Evolutionary conservation across 2,329 filamentous ascomycete species (phyloP), one percentile per base, ranked within the genome.

Genomic region (Ceratocystis cubensis): DNA sequence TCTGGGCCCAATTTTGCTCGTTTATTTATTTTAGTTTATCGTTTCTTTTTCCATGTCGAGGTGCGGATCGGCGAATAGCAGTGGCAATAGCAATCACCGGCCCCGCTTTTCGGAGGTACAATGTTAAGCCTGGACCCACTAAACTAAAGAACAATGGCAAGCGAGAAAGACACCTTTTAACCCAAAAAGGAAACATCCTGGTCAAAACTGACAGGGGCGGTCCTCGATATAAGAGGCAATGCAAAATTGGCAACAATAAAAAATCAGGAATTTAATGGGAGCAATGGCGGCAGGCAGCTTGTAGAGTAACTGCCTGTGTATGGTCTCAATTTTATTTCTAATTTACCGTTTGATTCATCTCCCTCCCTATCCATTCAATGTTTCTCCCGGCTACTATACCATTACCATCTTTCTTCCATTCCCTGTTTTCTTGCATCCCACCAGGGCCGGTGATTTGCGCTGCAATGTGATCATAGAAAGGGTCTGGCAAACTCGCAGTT

Each of bases 131-230:
- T 7, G 20, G 45, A 64, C 57, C 66, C 61, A 59, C 64, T 66
- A 53, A 66, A 61, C 20, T 33, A 20, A 15, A 66, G 66, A 66
- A 68, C 67, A 68, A 68, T 68, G 57, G 48, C 63, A 65, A 68
- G 66, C 48, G 63, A 65, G 63, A 41, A 56, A 33, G 41, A 56
- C 57, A 30, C 59, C 56, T 48, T 59, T 65, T 37, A 28, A 28
- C 59, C 45, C 45, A 65, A 48, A 28, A 20, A 22, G 45, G 17
- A 37, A 64, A 44, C 45, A 41, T 17, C 53, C 53, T 57, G 3
- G 53, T 28, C 53, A 22, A 57, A 57, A 57, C 15, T 2, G 53
- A 33, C 53, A 57, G 53, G 53, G 53, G 53, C 53, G 22, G 53
- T 25, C 3, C 22, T 30, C 53, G 53, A 57, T 57, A 33, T 33